A percentile compares a stretch with the other conserved stretches of the same genome.
phyloP scores from a whole-genome alignment of 345 rosid species.

The Pseudoturritis turrita region DNA sequence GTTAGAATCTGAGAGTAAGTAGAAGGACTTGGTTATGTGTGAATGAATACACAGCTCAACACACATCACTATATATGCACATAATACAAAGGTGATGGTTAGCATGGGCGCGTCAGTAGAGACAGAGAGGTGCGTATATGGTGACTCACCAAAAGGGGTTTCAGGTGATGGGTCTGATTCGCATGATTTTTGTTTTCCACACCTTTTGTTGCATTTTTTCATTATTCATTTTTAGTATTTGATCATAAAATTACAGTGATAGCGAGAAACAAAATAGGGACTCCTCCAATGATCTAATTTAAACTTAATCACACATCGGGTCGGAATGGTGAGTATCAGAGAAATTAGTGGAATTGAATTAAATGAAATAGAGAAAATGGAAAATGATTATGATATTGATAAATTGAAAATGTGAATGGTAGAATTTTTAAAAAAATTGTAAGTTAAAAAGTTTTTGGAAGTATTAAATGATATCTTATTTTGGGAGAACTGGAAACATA shows the following conservation, averaged over 20 bases:
- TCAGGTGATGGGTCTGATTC: slow-evolving; percentile 25
- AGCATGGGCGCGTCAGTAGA: slow-evolving; percentile 4
- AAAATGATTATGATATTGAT: background rate
- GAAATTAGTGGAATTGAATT: background rate
- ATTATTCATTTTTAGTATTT: background rate
- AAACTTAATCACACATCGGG: background rate
- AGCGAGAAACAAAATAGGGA: background rate
- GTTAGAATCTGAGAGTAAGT: slow-evolving; percentile 9
- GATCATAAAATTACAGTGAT: background rate
- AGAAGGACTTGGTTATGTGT: background rate
- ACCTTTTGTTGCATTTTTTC: background rate
- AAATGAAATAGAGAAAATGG: background rate
- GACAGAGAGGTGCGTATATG: slow-evolving; percentile 7
- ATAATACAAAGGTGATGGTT: background rate
- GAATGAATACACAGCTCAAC: background rate
- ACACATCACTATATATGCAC: background rate
- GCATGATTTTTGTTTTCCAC: slow-evolving; percentile 9
- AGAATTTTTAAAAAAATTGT: no score
- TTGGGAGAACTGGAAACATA: no score
- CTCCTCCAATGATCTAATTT: background rate
- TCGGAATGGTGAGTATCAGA: background rate
- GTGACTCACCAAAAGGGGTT: slow-evolving; percentile 20
- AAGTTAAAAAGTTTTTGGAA: no score
- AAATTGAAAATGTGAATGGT: background rate
- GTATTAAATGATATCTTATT: no score